phyloP scores from a whole-genome alignment of 306 rosid genomes.

The Chamaecrista fasciculata region DNA sequence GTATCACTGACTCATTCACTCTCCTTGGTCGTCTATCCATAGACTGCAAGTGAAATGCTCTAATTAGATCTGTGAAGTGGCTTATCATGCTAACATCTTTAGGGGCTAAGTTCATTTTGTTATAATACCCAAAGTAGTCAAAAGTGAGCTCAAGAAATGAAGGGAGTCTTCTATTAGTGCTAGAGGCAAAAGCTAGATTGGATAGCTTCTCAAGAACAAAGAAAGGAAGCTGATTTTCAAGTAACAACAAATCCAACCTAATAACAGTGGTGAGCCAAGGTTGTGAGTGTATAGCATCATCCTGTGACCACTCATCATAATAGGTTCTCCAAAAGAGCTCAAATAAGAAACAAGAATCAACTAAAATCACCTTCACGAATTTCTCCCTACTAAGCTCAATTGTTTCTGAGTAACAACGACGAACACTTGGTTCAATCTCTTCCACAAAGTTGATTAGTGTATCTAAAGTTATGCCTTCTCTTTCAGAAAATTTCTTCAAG shows the following conservation, averaged over 20 bases:
- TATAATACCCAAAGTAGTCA: constrained; percentile 17
- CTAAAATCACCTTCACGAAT: constrained; percentile 26
- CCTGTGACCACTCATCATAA: background rate
- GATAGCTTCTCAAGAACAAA: constrained; percentile 10
- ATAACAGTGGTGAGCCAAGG: constrained; percentile 16
- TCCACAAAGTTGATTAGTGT: background rate
- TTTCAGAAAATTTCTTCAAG: constrained; percentile 9
- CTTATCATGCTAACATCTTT: constrained; percentile 17
- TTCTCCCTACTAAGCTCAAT: background rate
- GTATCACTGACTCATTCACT: background rate
- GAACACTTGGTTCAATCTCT: background rate
- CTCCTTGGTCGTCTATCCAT: background rate
- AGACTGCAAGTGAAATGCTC: constrained; percentile 29
- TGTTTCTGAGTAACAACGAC: constrained; percentile 25
- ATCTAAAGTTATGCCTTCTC: background rate
- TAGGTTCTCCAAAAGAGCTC: constrained; percentile 11
- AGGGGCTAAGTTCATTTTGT: background rate
- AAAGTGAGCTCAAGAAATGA: constrained; percentile 27
- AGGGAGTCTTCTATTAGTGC: background rate
- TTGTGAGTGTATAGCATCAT: background rate
- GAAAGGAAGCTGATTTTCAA: constrained; percentile 31
- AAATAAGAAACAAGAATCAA: constrained; percentile 18
- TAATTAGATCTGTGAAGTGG: constrained; percentile 41
- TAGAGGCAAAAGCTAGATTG: background rate
- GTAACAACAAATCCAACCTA: background rate